Evolutionary conservation across 192 early-diverging fungal species (phyloP).

Genomic region (Gaertneriomyces sp.): DNA sequence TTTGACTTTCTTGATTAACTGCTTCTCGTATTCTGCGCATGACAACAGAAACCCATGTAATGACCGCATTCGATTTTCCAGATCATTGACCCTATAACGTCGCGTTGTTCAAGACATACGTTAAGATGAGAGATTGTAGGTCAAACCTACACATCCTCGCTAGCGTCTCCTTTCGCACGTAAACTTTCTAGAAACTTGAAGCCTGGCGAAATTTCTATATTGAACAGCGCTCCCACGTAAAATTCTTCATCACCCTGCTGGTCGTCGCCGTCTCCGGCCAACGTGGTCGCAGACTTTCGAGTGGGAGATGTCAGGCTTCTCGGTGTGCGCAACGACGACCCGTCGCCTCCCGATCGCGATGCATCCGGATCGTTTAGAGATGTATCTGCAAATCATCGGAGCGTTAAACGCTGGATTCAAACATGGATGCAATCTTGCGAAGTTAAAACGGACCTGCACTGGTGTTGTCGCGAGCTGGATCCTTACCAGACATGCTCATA

Average conservation of each 20-base stretch:
- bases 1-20: slow-evolving; percentile 44
- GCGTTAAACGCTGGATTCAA: no score
- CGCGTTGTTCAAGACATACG: neutral
- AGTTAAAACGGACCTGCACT: no score
- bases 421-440: no score
- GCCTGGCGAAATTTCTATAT: slow-evolving; percentile 44
- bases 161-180: slow-evolving; percentile 23
- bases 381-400: no score
- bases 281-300: neutral
- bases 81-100: slow-evolving; percentile 33
- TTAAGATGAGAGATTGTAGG: neutral
- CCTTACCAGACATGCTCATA: no score
- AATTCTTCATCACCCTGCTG: slow-evolving; percentile 34
- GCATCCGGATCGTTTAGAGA: no score
- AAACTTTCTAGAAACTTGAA: slow-evolving; percentile 40
- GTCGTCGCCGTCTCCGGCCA: slow-evolving; percentile 1
- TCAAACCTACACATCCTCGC: slow-evolving; percentile 9
- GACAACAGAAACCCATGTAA: slow-evolving; percentile 43
- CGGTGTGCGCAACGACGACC: no score
- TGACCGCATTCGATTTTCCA: slow-evolving; percentile 39
- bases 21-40: slow-evolving; percentile 48
- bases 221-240: slow-evolving; percentile 47
- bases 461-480: no score
- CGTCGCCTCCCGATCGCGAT: no score
- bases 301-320: no score